Base-by-base conservation (phyloP, 2,329 filamentous ascomycete genomes). In the Didymella sp. region DNA sequence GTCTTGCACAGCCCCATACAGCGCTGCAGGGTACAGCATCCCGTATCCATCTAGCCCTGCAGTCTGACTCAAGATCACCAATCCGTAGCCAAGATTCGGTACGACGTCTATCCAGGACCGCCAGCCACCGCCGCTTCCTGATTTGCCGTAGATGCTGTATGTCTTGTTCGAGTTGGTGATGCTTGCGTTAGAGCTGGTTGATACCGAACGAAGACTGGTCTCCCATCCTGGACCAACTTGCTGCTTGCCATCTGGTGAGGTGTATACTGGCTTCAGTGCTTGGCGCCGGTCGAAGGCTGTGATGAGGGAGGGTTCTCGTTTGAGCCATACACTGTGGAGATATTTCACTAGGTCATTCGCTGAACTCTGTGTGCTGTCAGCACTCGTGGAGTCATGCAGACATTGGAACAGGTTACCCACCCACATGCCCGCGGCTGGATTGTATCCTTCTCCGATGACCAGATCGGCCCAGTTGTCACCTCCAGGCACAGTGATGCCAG, bases 351-450 rank as follows among this genome's bases (percentile, higher is more conserved):
- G 59, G 46, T 74, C 71, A 24, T 68, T 72, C 24, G 67, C 62
- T 6, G 70, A 73, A 51, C 65, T 69, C 69, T 66, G 31, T 8
- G 15, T 6, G 6, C 13, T 19, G 15, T 54, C 24, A 57, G 41
- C n/a, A 7, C 8, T n/a, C 25, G 13, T 4, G 3, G 8, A 17
- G 4, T 3, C 13, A 12, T 7, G 30, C 13, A 31, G 3, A 5
- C 25, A 27, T n/a, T 27, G 9, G 25, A 27, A 27, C 4, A 21
- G 13, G 12, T 7, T 33, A 62, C 61, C 0, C 50, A 63, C 63
- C 66, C 70, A 74, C 65, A 73, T 68, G 22, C 71, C 71, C 3
- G 66, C 71, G 3, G 65, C 70, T 24, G 71, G 69, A 31, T 73
- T 64, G 37, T 74, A 74, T 7, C 71, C 71, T 15, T 61, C 55